These are phyloP conservation scores for Fomitiporia mediterranea DNA, from an alignment of 1,284 basidiomycete genomes.

Conservation along the genomic window DNA sequence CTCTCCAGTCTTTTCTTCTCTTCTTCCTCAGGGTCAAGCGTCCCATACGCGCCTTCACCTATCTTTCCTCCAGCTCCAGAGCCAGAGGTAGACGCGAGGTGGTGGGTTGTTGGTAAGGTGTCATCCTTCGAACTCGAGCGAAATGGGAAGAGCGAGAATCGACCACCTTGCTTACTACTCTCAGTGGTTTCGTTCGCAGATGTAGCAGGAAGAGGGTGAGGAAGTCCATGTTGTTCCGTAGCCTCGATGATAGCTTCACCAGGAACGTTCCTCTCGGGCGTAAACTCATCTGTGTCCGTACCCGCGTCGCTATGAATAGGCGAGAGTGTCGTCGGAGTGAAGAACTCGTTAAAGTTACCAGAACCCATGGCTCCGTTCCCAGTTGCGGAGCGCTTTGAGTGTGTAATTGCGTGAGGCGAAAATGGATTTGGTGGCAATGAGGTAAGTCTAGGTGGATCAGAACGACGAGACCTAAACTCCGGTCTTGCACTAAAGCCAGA, in stretches of 20 bases:
- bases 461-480: background rate
- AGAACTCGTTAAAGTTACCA: conserved; percentile 3
- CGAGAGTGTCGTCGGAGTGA: background rate
- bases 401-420: too few species aligned
- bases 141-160: conserved; percentile 1
- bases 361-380: background rate
- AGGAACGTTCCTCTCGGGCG: conserved; percentile 3
- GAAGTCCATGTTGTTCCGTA: conserved; percentile 12
- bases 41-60: background rate
- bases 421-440: conserved; percentile 8
- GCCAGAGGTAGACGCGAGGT: background rate
- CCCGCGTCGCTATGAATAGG: conserved; percentile 4
- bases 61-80: background rate
- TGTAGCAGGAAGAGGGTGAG: background rate
- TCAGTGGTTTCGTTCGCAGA: background rate
- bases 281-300: background rate
- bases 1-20: conserved; percentile 9
- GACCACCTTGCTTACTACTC: background rate
- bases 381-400: too few species aligned
- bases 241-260: conserved; percentile 16
- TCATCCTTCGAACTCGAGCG: background rate
- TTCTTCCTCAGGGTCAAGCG: conserved; percentile 3
- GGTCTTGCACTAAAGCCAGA: background rate
- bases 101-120: background rate
- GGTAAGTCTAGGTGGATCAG: background rate